phyloP scores from a whole-genome alignment of 805 yeast genomes.

The Blastobotrys chiropterorum region DNA sequence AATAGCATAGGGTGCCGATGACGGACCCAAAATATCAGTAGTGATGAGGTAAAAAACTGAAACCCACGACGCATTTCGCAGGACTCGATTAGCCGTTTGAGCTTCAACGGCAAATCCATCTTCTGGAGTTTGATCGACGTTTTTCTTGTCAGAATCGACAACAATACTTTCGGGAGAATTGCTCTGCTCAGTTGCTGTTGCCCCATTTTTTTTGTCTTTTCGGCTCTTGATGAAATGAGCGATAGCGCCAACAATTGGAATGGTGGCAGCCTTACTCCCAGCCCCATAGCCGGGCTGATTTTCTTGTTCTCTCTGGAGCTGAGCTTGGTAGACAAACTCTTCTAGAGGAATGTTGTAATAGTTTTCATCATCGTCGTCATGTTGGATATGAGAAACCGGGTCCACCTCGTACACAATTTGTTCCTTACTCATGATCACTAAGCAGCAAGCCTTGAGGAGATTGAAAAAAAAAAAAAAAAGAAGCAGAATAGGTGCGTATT shows the following conservation, averaged over 20 bases:
- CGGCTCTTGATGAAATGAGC: background rate
- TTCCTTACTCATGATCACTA: background rate
- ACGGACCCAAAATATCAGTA: conserved; percentile 43
- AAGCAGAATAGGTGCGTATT: background rate
- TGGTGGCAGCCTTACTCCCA: conserved; percentile 10
- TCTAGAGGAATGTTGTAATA: conserved; percentile 16
- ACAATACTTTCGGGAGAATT: background rate
- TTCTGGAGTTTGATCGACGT: conserved; percentile 1
- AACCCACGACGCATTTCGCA: conserved; percentile 22
- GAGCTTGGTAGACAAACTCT: conserved; percentile 19
- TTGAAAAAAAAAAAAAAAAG: too few relatives aligned
- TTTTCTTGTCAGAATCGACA: background rate
- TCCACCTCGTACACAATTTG: background rate
- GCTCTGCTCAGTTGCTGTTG: background rate
- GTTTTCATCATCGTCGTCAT: background rate
- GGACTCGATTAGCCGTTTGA: conserved; percentile 16
- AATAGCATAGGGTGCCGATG: conserved; percentile 42
- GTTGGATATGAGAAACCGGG: background rate
- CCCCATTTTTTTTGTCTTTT: conserved; percentile 9
- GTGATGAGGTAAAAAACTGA: conserved; percentile 42
- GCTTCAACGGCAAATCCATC: conserved; percentile 1
- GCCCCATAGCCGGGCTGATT: conserved; percentile 9
- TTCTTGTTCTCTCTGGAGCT: conserved; percentile 17
- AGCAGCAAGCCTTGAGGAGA: too few relatives aligned
- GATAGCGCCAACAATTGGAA: conserved; percentile 13